Percentiles rank a stretch among this genome's conserved stretches.
Conservation (phyloP, 169 alveolate genomes). For the Plasmodium malariae region DNA sequence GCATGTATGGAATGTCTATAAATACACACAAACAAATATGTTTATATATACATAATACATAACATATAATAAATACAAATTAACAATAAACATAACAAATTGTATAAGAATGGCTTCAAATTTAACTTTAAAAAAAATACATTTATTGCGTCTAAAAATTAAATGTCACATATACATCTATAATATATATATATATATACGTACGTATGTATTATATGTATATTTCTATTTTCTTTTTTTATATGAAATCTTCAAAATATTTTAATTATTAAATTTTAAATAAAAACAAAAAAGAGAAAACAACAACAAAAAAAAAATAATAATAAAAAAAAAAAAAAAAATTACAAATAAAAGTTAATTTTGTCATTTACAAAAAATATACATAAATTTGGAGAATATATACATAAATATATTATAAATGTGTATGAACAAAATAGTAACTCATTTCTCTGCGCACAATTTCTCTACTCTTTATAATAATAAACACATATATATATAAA, state of each 20-base stretch:
- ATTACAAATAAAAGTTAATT: background rate
- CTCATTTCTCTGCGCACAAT: background rate
- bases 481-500: background rate
- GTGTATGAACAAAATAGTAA: background rate
- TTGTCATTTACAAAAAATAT: conserved; percentile 31
- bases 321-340: conserved; percentile 13
- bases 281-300: conserved; percentile 28
- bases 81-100: background rate
- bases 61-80: background rate
- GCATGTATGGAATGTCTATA: background rate
- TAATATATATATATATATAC: conserved; percentile 1
- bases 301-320: conserved; percentile 37
- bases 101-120: conserved; percentile 31
- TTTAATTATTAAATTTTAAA: conserved; percentile 63
- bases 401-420: background rate
- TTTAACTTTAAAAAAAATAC: conserved; percentile 23
- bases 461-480: background rate
- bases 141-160: background rate
- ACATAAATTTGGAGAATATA: conserved; percentile 1
- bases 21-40: background rate
- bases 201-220: background rate
- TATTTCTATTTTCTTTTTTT: conserved; percentile 2
- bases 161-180: conserved; percentile 4
- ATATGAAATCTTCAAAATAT: conserved; percentile 9
- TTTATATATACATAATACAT: background rate